Conservation (phyloP, 2,329 filamentous ascomycete genomes). For the Fusarium sp. region DNA sequence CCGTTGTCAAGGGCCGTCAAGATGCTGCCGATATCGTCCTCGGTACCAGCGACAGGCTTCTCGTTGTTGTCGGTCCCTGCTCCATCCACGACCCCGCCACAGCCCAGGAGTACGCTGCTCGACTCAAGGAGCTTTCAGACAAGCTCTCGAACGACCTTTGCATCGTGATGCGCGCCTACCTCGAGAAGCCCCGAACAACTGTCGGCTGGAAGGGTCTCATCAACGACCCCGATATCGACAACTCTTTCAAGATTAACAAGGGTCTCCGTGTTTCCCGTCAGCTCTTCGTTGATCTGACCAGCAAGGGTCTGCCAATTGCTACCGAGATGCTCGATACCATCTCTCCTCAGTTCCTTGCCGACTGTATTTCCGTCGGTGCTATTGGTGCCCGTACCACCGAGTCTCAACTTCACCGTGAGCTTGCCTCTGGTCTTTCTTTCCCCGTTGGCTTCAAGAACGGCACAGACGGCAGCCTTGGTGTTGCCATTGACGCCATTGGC, state of each 20-base stretch:
- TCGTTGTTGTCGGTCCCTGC: slow-evolving; percentile 96
- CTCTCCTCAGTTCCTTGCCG: slow-evolving; percentile 96
- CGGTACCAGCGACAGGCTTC: slow-evolving; percentile 85
- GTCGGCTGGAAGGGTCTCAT: slow-evolving; percentile 99
- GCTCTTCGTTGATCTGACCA: slow-evolving; percentile 92
- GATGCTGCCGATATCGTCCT: slow-evolving; percentile 82
- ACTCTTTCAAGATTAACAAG: slow-evolving; percentile 99
- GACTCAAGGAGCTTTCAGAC: slow-evolving; percentile 82
- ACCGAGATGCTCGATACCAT: slow-evolving; percentile 99
- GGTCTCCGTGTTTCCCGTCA: slow-evolving; percentile 92
- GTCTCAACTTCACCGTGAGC: slow-evolving; percentile 94
- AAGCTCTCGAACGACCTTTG: slow-evolving; percentile 87
- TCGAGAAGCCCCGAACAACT: slow-evolving; percentile 98
- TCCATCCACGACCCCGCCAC: slow-evolving; percentile 94
- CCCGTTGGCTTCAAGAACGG: slow-evolving; percentile 99
- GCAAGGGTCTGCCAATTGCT: slow-evolving; percentile 91
- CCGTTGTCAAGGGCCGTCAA: slow-evolving; percentile 79
- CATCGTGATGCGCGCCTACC: slow-evolving; percentile 98
- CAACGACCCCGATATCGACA: slow-evolving; percentile 98
- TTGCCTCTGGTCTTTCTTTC: slow-evolving; percentile 95
- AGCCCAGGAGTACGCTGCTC: slow-evolving; percentile 89
- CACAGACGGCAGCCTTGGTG: slow-evolving; percentile 90
- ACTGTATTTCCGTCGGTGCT: slow-evolving; percentile 94
- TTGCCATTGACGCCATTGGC: slow-evolving; percentile 96
- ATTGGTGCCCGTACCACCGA: slow-evolving; percentile 97